These are phyloP conservation scores for Trichoderma sp. DNA, from an alignment of 2,329 filamentous ascomycete genomes.

Conservation along the genomic window DNA sequence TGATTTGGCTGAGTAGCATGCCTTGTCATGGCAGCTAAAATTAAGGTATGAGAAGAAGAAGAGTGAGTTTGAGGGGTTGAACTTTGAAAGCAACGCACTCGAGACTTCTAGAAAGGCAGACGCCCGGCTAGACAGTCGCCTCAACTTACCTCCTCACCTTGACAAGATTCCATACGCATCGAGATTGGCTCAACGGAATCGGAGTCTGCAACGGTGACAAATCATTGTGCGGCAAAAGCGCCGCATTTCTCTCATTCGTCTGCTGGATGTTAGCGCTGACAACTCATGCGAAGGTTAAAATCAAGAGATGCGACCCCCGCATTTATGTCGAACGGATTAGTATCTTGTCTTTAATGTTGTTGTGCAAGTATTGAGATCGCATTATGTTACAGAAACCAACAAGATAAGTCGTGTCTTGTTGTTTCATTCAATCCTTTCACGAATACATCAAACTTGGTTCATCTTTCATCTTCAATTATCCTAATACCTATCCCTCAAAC, in stretches of 20 bases:
- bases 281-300: neutral
- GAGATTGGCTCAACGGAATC: neutral
- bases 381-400: neutral
- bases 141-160: neutral
- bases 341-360: neutral
- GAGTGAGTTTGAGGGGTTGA: neutral
- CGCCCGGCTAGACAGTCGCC: neutral
- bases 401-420: neutral
- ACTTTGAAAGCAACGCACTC: neutral
- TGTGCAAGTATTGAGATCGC: neutral
- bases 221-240: conserved; percentile 6
- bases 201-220: neutral
- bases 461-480: neutral
- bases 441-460: neutral
- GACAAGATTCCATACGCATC: neutral
- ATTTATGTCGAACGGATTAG: neutral
- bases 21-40: neutral
- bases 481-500: neutral
- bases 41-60: neutral
- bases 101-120: neutral
- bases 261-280: conserved; percentile 11
- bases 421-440: neutral
- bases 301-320: neutral
- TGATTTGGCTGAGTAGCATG: conserved; percentile 2
- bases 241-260: conserved; percentile 1